phyloP scores from a whole-genome alignment of 352 stramenopile genomes.

The Pythium phragmiticola region DNA sequence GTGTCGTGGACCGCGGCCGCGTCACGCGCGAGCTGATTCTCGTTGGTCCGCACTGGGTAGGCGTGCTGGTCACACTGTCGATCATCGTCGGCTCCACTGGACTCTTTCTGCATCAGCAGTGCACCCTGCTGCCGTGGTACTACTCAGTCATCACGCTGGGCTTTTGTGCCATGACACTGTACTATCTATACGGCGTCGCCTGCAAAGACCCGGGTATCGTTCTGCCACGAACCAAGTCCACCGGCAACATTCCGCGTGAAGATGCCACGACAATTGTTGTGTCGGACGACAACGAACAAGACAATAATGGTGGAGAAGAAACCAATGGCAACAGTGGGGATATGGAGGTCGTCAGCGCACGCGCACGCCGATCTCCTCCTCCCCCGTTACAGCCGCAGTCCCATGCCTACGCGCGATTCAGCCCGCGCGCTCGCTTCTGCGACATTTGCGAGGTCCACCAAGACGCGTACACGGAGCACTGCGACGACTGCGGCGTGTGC shows the following conservation, averaged over 20 bases:
- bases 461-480: constrained; percentile 79
- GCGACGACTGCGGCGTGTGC: constrained; percentile 92
- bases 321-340: not conserved
- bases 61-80: constrained; percentile 59
- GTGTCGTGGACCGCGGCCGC: constrained; percentile 27
- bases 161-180: constrained; percentile 57
- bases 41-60: constrained; percentile 81
- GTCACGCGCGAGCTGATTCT: constrained; percentile 39
- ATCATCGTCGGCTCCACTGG: constrained; percentile 61
- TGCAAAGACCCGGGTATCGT: constrained; percentile 79
- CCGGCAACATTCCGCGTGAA: not conserved
- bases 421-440: constrained; percentile 44
- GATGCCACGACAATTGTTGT: constrained; percentile 1
- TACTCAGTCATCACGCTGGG: constrained; percentile 57
- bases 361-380: not conserved
- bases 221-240: constrained; percentile 6
- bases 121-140: constrained; percentile 43
- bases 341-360: not conserved
- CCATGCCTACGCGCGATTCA: constrained; percentile 17
- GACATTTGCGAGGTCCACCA: constrained; percentile 72
- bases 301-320: not conserved
- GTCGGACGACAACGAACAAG: constrained; percentile 10
- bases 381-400: not conserved
- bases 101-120: constrained; percentile 68
- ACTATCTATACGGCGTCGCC: constrained; percentile 72